Percentiles rank a stretch among this genome's conserved stretches.
phyloP scores from a whole-genome alignment of 129 eudicot genomes.

The Erigeron canadensis region DNA sequence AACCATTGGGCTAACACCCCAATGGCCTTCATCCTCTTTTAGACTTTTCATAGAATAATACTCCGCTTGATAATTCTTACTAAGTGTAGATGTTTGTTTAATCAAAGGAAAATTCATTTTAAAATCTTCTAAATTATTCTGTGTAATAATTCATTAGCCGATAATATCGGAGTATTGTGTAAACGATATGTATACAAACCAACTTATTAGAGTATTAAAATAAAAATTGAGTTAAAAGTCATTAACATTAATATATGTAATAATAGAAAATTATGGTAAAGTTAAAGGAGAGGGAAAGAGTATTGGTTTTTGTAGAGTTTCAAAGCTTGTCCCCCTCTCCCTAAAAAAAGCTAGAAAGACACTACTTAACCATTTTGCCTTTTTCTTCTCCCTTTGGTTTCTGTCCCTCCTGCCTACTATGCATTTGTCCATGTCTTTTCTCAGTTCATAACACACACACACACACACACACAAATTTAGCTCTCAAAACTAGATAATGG shows the following conservation, averaged over 20 bases:
- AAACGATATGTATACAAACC: too few relatives aligned
- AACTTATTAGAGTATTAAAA: too few relatives aligned
- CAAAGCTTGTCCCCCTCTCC: conserved; percentile 58
- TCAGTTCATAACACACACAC: background rate
- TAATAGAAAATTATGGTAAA: background rate
- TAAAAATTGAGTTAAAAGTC: too few relatives aligned
- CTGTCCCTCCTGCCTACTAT: conserved; percentile 44
- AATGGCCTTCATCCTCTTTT: too few relatives aligned
- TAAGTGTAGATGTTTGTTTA: too few relatives aligned
- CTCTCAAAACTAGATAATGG: conserved; percentile 59
- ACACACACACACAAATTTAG: conserved; percentile 4
- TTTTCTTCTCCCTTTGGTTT: conserved; percentile 58
- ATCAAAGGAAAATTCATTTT: too few relatives aligned
- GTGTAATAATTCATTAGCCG: too few relatives aligned
- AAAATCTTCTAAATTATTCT: too few relatives aligned
- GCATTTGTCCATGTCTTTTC: conserved; percentile 65
- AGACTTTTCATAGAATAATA: too few relatives aligned
- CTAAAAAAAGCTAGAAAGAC: conserved; percentile 55
- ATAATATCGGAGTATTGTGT: too few relatives aligned
- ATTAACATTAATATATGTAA: background rate
- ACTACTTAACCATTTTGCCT: conserved; percentile 48
- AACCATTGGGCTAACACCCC: too few relatives aligned
- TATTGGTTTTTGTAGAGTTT: conserved; percentile 46
- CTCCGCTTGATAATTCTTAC: too few relatives aligned
- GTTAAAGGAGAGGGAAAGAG: background rate